Evolutionary conservation across 208 protist genomes (phyloP).

Genomic region (Leishmania braziliensis): DNA sequence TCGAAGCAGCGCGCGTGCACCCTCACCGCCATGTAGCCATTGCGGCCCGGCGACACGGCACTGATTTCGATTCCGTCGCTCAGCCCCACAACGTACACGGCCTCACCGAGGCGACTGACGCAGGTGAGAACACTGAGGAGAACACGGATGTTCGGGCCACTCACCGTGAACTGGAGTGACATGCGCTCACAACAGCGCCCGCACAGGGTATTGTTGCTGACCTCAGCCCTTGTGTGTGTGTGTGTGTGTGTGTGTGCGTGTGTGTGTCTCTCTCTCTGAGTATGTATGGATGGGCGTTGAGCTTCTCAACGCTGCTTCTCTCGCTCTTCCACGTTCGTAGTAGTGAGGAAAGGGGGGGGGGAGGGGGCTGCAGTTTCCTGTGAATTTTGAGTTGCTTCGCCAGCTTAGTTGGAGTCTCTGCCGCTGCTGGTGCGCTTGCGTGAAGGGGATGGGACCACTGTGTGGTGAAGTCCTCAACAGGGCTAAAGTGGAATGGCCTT

Average conservation of each 20-base stretch:
- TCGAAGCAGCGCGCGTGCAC: slow-evolving; percentile 39
- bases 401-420: not conserved
- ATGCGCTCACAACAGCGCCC: slow-evolving; percentile 13
- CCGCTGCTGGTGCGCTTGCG: not conserved
- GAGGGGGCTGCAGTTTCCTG: not conserved
- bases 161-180: slow-evolving; percentile 51
- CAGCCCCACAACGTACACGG: slow-evolving; percentile 42
- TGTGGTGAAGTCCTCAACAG: not conserved
- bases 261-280: not conserved
- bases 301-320: not conserved
- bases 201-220: not conserved
- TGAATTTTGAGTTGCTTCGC: not conserved
- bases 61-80: slow-evolving; percentile 44
- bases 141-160: slow-evolving; percentile 35
- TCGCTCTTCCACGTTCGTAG: not conserved
- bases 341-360: not conserved
- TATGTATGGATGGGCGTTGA: not conserved
- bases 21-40: slow-evolving; percentile 42
- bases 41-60: slow-evolving; percentile 32
- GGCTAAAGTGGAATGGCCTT: too few species aligned
- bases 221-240: slow-evolving; percentile 2
- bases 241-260: slow-evolving; percentile 2
- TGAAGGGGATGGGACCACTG: not conserved
- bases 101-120: slow-evolving; percentile 42
- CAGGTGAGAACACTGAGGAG: slow-evolving; percentile 47